Conservation (phyloP, 371 early-diverging fungal genomes). For the Dichotomocladium elegans region DNA sequence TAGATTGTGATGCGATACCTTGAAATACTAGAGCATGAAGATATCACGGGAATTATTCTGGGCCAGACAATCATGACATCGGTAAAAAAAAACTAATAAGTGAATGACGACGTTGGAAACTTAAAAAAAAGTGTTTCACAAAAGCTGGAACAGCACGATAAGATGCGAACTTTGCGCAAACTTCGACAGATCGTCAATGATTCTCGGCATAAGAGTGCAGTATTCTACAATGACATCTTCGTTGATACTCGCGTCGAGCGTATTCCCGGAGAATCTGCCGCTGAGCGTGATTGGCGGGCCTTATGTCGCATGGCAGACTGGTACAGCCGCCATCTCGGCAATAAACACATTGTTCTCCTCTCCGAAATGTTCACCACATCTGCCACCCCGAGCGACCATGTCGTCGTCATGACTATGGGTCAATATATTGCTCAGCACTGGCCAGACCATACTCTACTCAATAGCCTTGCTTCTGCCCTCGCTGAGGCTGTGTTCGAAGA, state of each 20-base stretch:
- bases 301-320: constrained; percentile 52
- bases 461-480: constrained; percentile 42
- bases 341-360: constrained; percentile 50
- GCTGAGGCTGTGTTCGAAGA: constrained; percentile 56
- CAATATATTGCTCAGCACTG: constrained; percentile 44
- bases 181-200: constrained; percentile 58
- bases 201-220: constrained; percentile 48
- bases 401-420: constrained; percentile 26
- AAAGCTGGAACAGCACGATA: constrained; percentile 63
- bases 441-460: constrained; percentile 31
- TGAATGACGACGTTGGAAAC: neutral
- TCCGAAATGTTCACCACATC: constrained; percentile 35
- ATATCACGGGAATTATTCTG: constrained; percentile 56
- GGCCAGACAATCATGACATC: constrained; percentile 66
- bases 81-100: constrained; percentile 21
- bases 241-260: constrained; percentile 41
- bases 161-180: constrained; percentile 56
- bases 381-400: neutral
- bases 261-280: constrained; percentile 40
- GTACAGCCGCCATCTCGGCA: constrained; percentile 51
- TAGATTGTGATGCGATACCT: constrained; percentile 58
- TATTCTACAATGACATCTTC: constrained; percentile 69
- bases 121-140: neutral
- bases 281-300: constrained; percentile 57
- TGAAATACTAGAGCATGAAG: constrained; percentile 57